Evolutionary conservation across 495 filamentous ascomycete genomes (phyloP).

Genomic region (Melanomma pulvis-pyrius): DNA sequence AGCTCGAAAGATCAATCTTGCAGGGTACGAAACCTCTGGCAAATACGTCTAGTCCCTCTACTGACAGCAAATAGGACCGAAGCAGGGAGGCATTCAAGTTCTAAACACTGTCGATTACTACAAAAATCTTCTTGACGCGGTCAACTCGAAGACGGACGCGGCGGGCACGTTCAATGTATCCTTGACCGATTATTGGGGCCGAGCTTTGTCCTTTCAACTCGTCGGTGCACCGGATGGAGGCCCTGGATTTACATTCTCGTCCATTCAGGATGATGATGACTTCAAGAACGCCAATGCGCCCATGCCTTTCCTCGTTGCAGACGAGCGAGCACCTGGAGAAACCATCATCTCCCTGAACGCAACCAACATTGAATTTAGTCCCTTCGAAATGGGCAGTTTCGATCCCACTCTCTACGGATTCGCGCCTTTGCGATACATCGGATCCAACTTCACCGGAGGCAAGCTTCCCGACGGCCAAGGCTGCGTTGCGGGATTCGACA

Average conservation of each 20-base stretch:
- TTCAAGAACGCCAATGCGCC: constrained; percentile 75
- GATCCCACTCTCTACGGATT: constrained; percentile 84
- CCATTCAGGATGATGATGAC: constrained; percentile 68
- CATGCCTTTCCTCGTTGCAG: constrained; percentile 80
- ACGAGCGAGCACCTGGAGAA: constrained; percentile 70
- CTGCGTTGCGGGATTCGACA: constrained; percentile 84
- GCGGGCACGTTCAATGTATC: constrained; percentile 76
- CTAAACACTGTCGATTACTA: constrained; percentile 65
- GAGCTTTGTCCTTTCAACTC: constrained; percentile 81
- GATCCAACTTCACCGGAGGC: constrained; percentile 76
- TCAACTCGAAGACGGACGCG: constrained; percentile 66
- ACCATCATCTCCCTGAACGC: constrained; percentile 70
- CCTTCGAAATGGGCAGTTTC: constrained; percentile 82
- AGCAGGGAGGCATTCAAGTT: constrained; percentile 54
- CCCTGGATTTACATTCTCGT: constrained; percentile 77
- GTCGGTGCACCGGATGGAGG: constrained; percentile 79
- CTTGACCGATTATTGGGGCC: constrained; percentile 88
- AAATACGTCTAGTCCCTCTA: neutral
- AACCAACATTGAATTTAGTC: constrained; percentile 85
- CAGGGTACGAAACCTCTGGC: constrained; percentile 39
- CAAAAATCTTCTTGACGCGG: constrained; percentile 61
- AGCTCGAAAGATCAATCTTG: constrained; percentile 78
- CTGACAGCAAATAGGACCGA: constrained; percentile 52
- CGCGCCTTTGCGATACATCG: constrained; percentile 71
- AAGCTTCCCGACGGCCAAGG: constrained; percentile 56